Conservation (phyloP, 768 basidiomycete genomes). For the Phanerodontia chrysosporium region DNA sequence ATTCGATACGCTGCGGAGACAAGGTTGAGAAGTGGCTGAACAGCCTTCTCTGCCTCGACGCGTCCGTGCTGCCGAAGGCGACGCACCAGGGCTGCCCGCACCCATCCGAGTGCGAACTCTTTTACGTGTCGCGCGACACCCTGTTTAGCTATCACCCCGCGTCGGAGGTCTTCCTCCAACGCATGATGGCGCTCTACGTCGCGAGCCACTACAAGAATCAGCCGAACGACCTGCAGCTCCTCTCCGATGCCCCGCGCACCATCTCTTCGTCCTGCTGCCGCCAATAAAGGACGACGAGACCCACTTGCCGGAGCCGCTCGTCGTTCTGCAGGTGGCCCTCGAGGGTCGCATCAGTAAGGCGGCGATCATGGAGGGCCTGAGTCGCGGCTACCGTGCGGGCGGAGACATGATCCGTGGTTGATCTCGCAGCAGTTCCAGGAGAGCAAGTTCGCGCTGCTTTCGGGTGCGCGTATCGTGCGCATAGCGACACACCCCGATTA, state of each 20-base stretch:
- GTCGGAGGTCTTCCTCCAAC: slow-evolving; percentile 94
- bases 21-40: slow-evolving; percentile 95
- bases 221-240: slow-evolving; percentile 96
- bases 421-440: slow-evolving; percentile 96
- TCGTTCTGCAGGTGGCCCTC: slow-evolving; percentile 91
- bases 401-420: slow-evolving; percentile 98
- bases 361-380: slow-evolving; percentile 80
- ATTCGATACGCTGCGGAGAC: slow-evolving; percentile 91
- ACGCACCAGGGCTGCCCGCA: slow-evolving; percentile 84
- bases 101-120: slow-evolving; percentile 90
- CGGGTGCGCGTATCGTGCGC: slow-evolving; percentile 87
- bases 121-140: slow-evolving; percentile 93
- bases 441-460: slow-evolving; percentile 85
- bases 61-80: slow-evolving; percentile 53
- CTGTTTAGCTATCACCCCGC: slow-evolving; percentile 97
- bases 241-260: slow-evolving; percentile 97
- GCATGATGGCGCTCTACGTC: slow-evolving; percentile 98
- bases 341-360: slow-evolving; percentile 90
- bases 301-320: slow-evolving; percentile 91
- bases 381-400: slow-evolving; percentile 77
- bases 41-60: slow-evolving; percentile 83
- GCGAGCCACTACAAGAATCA: slow-evolving; percentile 99
- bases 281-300: slow-evolving; percentile 88
- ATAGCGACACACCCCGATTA: slow-evolving; percentile 97
- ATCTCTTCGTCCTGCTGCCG: slow-evolving; percentile 91